A percentile compares a stretch with the other conserved stretches of the same genome.
Conservation (phyloP, 2,329 filamentous ascomycete genomes). For the Fusarium sp. region DNA sequence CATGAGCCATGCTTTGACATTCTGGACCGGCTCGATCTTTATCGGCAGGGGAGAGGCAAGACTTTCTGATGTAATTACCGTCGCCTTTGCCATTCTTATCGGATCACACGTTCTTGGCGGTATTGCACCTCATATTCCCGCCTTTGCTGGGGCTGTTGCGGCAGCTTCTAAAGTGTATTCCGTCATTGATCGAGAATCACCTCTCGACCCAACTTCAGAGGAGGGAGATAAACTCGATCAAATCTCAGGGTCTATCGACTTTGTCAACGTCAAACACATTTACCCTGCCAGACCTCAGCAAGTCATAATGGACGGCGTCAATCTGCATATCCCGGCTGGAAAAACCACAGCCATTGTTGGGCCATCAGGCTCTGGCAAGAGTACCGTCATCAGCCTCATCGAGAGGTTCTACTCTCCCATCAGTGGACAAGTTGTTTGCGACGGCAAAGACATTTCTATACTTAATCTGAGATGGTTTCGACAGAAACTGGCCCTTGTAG, state of each 20-base stretch:
- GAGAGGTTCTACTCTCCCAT: slow-evolving; percentile 63
- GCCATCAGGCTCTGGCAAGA: slow-evolving; percentile 60
- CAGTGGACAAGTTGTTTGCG: slow-evolving; percentile 51
- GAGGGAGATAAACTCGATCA: slow-evolving; percentile 41
- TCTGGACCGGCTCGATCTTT: slow-evolving; percentile 65
- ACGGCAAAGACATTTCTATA: slow-evolving; percentile 47
- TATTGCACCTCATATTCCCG: background rate
- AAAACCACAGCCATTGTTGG: slow-evolving; percentile 62
- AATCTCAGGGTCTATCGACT: slow-evolving; percentile 50
- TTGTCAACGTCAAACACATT: slow-evolving; percentile 55
- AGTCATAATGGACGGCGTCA: slow-evolving; percentile 49
- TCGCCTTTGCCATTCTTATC: slow-evolving; percentile 62
- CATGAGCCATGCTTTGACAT: slow-evolving; percentile 10
- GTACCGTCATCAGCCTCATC: slow-evolving; percentile 57
- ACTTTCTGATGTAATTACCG: background rate
- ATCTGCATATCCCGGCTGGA: slow-evolving; percentile 50
- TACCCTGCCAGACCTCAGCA: slow-evolving; percentile 60
- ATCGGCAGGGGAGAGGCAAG: slow-evolving; percentile 72
- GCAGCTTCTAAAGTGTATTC: slow-evolving; percentile 46
- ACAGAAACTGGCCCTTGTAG: slow-evolving; percentile 56
- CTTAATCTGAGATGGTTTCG: slow-evolving; percentile 57
- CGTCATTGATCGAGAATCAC: slow-evolving; percentile 72
- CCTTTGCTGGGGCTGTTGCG: background rate
- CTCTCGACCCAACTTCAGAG: slow-evolving; percentile 46
- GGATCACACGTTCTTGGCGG: background rate